phyloP scores from a whole-genome alignment of 2,329 filamentous ascomycete species.

The Xylariaceae sp. region DNA sequence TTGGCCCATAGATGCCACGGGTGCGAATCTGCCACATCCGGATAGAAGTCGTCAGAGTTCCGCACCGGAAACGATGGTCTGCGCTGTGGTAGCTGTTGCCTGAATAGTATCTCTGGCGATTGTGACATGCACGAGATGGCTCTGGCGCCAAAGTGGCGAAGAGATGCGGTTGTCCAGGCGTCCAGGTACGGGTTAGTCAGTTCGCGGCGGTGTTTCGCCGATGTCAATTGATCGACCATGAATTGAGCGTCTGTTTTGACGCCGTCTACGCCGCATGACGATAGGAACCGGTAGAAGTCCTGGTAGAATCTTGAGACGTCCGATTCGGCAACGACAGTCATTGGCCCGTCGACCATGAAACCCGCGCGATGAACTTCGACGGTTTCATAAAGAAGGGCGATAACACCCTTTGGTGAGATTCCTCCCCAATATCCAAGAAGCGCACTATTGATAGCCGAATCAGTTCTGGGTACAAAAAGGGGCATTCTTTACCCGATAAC shows the following conservation, averaged over 20 bases:
- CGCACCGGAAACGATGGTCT: conserved; percentile 69
- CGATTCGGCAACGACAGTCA: conserved; percentile 67
- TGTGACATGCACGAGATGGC: conserved; percentile 95
- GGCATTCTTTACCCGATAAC: neutral
- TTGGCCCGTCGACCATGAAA: conserved; percentile 53
- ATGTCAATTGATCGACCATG: conserved; percentile 70
- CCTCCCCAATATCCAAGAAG: conserved; percentile 87
- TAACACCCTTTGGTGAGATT: conserved; percentile 65
- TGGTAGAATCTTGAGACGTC: conserved; percentile 75
- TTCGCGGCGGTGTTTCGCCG: conserved; percentile 62
- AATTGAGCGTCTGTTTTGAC: conserved; percentile 95
- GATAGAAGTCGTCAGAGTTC: conserved; percentile 92
- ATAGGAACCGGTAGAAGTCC: conserved; percentile 85
- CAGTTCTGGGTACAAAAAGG: neutral
- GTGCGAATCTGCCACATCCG: conserved; percentile 71
- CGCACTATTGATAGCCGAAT: conserved; percentile 39
- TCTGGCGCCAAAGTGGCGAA: conserved; percentile 71
- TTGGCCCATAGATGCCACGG: conserved; percentile 96
- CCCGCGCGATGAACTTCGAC: conserved; percentile 50
- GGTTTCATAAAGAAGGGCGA: conserved; percentile 76
- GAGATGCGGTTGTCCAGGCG: conserved; percentile 72
- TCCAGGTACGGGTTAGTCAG: conserved; percentile 76
- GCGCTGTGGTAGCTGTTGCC: conserved; percentile 73
- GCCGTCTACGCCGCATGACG: conserved; percentile 67
- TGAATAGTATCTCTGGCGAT: conserved; percentile 78